phyloP scores from a whole-genome alignment of 1,284 basidiomycete genomes.

The Moniliophthora roreri region DNA sequence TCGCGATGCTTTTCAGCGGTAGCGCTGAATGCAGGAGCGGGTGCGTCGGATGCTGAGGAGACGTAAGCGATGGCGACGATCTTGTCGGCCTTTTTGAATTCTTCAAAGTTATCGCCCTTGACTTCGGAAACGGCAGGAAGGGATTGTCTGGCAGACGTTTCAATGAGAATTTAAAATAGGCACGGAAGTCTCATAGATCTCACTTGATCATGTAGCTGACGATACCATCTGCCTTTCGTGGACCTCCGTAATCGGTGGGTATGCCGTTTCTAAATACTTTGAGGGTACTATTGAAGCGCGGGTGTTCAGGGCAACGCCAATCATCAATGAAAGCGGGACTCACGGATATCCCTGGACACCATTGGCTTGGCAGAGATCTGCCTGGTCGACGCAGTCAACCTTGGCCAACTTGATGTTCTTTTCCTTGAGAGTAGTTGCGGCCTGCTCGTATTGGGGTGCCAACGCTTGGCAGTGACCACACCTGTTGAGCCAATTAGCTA shows the following conservation, averaged over 20 bases:
- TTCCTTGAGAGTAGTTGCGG: slow-evolving; percentile 90
- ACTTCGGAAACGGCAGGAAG: slow-evolving; percentile 92
- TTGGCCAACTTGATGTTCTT: slow-evolving; percentile 92
- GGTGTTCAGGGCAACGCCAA: slow-evolving; percentile 1
- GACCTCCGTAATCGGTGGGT: slow-evolving; percentile 79
- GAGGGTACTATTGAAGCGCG: slow-evolving; percentile 54
- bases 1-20: slow-evolving; percentile 90
- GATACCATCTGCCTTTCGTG: slow-evolving; percentile 95
- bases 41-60: slow-evolving; percentile 63
- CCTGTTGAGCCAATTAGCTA: slow-evolving; percentile 37
- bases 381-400: slow-evolving; percentile 91
- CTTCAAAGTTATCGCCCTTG: slow-evolving; percentile 72
- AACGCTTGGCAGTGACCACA: slow-evolving; percentile 92
- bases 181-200: slow-evolving; percentile 28
- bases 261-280: slow-evolving; percentile 93
- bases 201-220: slow-evolving; percentile 98
- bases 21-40: slow-evolving; percentile 72
- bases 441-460: slow-evolving; percentile 94
- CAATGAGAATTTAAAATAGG: slow-evolving; percentile 7
- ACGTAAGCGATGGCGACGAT: slow-evolving; percentile 91
- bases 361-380: slow-evolving; percentile 83
- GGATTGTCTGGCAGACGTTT: slow-evolving; percentile 66
- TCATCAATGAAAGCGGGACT: slow-evolving; percentile 30
- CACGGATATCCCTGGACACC: slow-evolving; percentile 93
- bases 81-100: slow-evolving; percentile 90